A percentile compares a stretch with the other conserved stretches of the same genome.
These are phyloP conservation scores for Cyamopsis tetragonoloba DNA, from an alignment of 306 rosid genomes.

Conservation along the genomic window DNA sequence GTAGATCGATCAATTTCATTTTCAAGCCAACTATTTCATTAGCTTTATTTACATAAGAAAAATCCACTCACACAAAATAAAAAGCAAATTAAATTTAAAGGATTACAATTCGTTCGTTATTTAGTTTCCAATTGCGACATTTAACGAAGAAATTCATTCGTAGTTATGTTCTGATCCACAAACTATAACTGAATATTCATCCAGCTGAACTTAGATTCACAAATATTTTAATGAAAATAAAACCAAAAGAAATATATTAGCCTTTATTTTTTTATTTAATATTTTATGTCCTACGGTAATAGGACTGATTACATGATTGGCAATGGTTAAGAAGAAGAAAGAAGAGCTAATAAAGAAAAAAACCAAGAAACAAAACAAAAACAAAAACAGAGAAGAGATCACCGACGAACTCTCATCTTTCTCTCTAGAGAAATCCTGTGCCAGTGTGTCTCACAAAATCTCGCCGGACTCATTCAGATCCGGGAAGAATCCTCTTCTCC, in stretches of 20 bases:
- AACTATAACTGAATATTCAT: neutral
- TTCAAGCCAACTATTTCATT: too few species aligned
- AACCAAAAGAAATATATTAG: neutral
- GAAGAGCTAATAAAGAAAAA: too few species aligned
- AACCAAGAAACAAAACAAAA: neutral
- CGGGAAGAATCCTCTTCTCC: slow-evolving; percentile 31
- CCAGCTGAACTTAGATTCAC: neutral
- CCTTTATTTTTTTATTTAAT: slow-evolving; percentile 27
- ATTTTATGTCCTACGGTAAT: slow-evolving; percentile 41
- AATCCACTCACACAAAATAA: too few species aligned
- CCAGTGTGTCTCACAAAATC: slow-evolving; percentile 63
- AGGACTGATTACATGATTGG: slow-evolving; percentile 20
- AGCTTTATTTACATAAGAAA: too few species aligned
- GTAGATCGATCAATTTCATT: too few species aligned
- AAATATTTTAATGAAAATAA: neutral
- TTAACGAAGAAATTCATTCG: neutral
- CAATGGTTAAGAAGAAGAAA: too few species aligned
- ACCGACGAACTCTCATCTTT: slow-evolving; percentile 79
- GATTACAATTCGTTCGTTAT: too few species aligned
- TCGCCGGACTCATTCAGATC: slow-evolving; percentile 48
- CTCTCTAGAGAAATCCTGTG: slow-evolving; percentile 74
- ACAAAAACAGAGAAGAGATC: slow-evolving; percentile 22
- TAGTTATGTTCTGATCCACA: neutral
- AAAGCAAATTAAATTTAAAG: too few species aligned
- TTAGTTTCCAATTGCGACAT: neutral